Percentiles rank a stretch among this genome's conserved stretches.
phyloP scores from a whole-genome alignment of 208 protist genomes.

The Trypanosoma congolense region DNA sequence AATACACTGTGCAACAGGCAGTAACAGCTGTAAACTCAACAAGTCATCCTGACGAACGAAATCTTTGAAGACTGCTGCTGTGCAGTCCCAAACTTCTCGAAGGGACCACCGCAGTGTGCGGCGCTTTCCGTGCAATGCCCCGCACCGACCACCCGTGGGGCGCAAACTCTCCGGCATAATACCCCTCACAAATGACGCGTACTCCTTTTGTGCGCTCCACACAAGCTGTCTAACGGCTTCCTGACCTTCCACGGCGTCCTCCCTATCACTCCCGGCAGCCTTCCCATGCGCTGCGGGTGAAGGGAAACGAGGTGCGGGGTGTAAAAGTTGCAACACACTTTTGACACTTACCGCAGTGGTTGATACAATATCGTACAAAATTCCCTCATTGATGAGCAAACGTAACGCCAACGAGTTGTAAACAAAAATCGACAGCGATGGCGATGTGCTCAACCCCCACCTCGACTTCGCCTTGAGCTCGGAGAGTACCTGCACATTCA shows the following conservation, averaged over 20 bases:
- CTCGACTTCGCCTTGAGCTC: not conserved
- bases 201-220: constrained; percentile 15
- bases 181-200: not conserved
- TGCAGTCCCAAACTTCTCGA: constrained; percentile 17
- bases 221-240: constrained; percentile 4
- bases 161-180: not conserved
- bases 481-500: not conserved
- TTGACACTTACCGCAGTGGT: not conserved
- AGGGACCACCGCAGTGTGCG: constrained; percentile 2
- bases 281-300: not conserved
- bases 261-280: not conserved
- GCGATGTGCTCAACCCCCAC: not conserved
- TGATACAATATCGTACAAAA: constrained; percentile 14
- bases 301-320: not conserved
- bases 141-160: not conserved
- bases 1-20: constrained; percentile 9
- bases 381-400: constrained; percentile 13
- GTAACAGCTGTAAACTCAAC: constrained; percentile 7
- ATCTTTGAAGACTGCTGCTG: constrained; percentile 12
- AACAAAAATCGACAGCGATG: constrained; percentile 14
- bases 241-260: not conserved
- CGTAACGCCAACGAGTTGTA: constrained; percentile 13
- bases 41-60: constrained; percentile 17
- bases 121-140: not conserved
- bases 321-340: constrained; percentile 2